Base-by-base conservation (phyloP, 208 protist species). In the Trypanosoma caninum region DNA sequence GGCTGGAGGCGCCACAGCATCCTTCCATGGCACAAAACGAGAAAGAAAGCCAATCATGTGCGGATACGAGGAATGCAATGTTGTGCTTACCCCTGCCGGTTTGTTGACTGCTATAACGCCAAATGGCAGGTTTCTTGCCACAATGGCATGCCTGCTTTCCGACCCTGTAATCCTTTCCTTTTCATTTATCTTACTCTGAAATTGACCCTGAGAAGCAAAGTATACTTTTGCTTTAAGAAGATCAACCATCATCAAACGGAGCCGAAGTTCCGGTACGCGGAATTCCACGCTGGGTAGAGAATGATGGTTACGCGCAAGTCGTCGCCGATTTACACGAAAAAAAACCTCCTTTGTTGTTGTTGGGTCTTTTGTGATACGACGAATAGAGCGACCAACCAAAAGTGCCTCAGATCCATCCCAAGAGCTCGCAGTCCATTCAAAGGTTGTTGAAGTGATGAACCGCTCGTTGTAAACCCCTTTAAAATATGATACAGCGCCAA, bases 91-190 rank as follows among this genome's bases (percentile, higher is more conserved):
- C 20, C 72, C 74, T 1, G 80, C 65, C 10, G 86, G 80, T 65
- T 93, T 93, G 65, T 67, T 61, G n/a, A 93, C 69, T 2, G 75
- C 86, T 18, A 64, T 41, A 33, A 89, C 65, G 2, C 78, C 82
- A 68, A 80, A 75, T 28, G 82, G 82, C 22, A 93, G 56, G 37
- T 62, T 30, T 35, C 48, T 55, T 13, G 69, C 70, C 3, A 81
- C 70, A 38, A 76, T 45, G n/a, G 6, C 34, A 18, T 63, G 57
- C 11, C 25, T 23, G 14, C 2, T 27, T 10, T 10, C 44, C 23
- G 30, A 8, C 5, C 16, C 59, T 23, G 16, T 2, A 7, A 13
- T 16, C 6, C 11, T 41, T 33, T 2, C 28, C 22, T 27, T 20
- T 33, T 57, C 33, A 28, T 16, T 37, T 3, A 13, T 44, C 13